phyloP scores from a whole-genome alignment of 176 grass and related monocot genomes.

The Carex kokanica region DNA sequence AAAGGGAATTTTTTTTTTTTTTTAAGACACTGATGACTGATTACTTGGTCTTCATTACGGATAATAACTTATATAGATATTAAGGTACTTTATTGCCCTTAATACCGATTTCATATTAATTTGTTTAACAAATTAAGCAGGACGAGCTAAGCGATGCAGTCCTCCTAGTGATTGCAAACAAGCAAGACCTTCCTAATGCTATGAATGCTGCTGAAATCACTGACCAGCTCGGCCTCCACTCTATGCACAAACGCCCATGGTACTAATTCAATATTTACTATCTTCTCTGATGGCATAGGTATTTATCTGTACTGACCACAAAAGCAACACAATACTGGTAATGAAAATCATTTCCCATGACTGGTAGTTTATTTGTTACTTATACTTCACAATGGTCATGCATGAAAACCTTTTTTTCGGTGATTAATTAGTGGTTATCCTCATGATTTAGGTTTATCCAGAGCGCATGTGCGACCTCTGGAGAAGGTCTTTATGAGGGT shows the following conservation, averaged over 20 bases:
- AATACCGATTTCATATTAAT: background rate
- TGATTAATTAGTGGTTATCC: background rate
- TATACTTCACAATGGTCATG: background rate
- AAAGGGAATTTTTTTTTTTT: background rate
- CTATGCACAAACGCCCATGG: slow-evolving; percentile 30
- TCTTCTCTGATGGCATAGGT: background rate
- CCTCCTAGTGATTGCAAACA: slow-evolving; percentile 43
- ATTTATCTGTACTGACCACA: background rate
- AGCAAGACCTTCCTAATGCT: slow-evolving; percentile 46
- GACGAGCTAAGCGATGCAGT: slow-evolving; percentile 34
- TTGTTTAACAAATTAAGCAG: slow-evolving; percentile 5
- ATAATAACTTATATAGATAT: background rate
- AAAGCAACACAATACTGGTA: background rate
- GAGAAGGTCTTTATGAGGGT: slow-evolving; percentile 32
- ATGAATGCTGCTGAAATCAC: slow-evolving; percentile 43
- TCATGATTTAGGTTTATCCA: slow-evolving; percentile 21
- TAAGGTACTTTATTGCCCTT: too few species aligned
- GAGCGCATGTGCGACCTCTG: slow-evolving; percentile 25
- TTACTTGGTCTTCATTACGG: background rate
- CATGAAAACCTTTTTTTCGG: background rate
- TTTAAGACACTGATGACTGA: background rate
- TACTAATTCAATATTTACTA: background rate
- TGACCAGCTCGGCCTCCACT: slow-evolving; percentile 32
- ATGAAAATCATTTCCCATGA: background rate
- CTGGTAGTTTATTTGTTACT: too few species aligned